Conservation (phyloP, 1,139 yeast species). For the Scheffersomyces insectosa region DNA sequence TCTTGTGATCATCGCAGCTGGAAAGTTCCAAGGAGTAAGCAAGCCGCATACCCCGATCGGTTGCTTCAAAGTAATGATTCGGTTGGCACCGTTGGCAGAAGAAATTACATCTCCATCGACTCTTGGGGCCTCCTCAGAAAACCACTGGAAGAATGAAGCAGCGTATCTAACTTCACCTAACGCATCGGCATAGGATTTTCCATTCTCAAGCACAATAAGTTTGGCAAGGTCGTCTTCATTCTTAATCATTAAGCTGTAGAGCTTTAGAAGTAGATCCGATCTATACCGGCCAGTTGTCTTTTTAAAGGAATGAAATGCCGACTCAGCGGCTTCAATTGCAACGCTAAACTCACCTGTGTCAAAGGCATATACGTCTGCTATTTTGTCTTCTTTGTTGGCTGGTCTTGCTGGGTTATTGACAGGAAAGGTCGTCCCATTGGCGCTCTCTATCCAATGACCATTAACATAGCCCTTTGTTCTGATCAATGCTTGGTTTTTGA, state of each 20-base stretch:
- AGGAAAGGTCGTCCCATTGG: conserved; percentile 28
- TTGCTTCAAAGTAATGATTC: conserved; percentile 23
- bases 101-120: conserved; percentile 27
- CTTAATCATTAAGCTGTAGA: conserved; percentile 26
- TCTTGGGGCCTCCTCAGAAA: conserved; percentile 40
- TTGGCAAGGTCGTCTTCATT: conserved; percentile 32
- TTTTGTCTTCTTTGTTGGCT: conserved; percentile 17
- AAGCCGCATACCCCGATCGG: conserved; percentile 85
- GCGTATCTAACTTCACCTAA: conserved; percentile 34
- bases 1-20: conserved; percentile 90
- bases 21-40: conserved; percentile 96
- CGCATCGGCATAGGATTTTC: conserved; percentile 34
- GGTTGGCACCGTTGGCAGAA: conserved; percentile 16
- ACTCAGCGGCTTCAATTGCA: conserved; percentile 42
- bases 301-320: conserved; percentile 37
- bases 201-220: conserved; percentile 32
- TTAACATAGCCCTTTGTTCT: conserved; percentile 44
- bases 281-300: conserved; percentile 41
- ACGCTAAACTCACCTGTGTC: conserved; percentile 30
- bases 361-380: conserved; percentile 43
- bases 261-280: conserved; percentile 34
- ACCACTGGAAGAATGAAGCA: conserved; percentile 39
- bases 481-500: conserved; percentile 34
- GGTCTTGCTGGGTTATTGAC: conserved; percentile 50
- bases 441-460: conserved; percentile 41